Base-by-base conservation (phyloP, 257 asterid species). In the Paraleonurus japonicus region DNA sequence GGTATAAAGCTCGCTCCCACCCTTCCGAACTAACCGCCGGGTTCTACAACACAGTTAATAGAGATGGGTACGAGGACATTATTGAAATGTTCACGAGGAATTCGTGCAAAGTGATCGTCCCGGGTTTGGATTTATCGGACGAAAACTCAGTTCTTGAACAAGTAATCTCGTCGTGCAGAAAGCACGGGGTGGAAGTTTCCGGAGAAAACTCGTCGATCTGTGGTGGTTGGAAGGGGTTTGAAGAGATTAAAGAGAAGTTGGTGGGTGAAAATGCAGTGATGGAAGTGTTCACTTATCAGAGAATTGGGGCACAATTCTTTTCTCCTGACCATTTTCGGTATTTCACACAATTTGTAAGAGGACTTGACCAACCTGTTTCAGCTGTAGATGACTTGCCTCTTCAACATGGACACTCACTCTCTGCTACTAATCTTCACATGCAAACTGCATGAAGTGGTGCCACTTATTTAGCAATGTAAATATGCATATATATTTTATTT, bases 271-370 rank as follows among this genome's bases (percentile, higher is more conserved):
- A 81, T 39, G 78, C 73, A 53, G 79, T 61, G 22, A 77, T 81
- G 39, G 81, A 75, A 17, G 17, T 79, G 81, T 93, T 93, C 58
- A 86, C 80, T 4, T 90, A 90, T 75, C 97, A 90, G 39, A 85
- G 98, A 65, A 93, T 93, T 96, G 98, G 98, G 17, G 97, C 90
- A 30, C 60, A 88, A 41, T 93, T 93, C 94, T 93, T 93, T 70
- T 90, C 96, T 4, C 98, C 97, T 0, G 82, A 81, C 30, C 92
- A 90, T 76, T 93, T 93, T 20, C 85, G 87, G 12, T 60, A 61
- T 5, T 93, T 93, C 77, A 66, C 90, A 3, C 77, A 73, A 39
- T 84, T 90, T 13, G 83, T 84, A 0, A 80, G 95, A 11, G 78
- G 79, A 50, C 62, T 93, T 6, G 80, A 75, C 24, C 82, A 81